Conservation (phyloP, 2,329 filamentous ascomycete genomes). For the Exophiala sp. region DNA sequence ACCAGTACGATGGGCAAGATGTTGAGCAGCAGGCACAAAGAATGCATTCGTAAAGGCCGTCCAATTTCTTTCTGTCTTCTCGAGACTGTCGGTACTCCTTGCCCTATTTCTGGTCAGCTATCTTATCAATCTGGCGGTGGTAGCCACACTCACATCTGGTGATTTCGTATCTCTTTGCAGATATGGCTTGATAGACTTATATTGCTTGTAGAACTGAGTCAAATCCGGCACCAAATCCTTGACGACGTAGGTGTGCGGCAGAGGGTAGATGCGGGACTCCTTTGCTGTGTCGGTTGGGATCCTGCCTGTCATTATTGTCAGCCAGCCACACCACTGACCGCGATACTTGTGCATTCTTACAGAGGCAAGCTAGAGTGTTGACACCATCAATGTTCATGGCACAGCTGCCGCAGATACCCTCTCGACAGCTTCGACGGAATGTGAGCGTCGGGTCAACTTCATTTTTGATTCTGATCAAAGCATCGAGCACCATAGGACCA, state of each 20-base stretch:
- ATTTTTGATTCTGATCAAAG: conserved; percentile 97
- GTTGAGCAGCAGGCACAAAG: conserved; percentile 99
- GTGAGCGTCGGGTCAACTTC: conserved; percentile 95
- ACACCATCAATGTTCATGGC: conserved; percentile 99
- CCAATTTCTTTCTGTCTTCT: conserved; percentile 91
- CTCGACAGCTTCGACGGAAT: conserved; percentile 91
- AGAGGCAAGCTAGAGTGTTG: conserved; percentile 95
- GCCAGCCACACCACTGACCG: conserved; percentile 13
- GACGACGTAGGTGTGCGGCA: conserved; percentile 98
- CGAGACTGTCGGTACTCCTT: conserved; percentile 89
- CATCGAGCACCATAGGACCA: conserved; percentile 96
- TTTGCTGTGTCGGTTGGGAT: conserved; percentile 78
- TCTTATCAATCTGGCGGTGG: conserved; percentile 1
- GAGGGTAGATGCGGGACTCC: conserved; percentile 92
- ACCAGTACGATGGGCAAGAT: conserved; percentile 99
- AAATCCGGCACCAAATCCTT: conserved; percentile 98
- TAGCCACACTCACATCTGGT: conserved; percentile 65
- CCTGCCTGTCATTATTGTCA: conserved; percentile 60
- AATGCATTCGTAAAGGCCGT: conserved; percentile 98
- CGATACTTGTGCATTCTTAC: conserved; percentile 55
- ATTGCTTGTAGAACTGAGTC: conserved; percentile 99
- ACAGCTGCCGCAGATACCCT: conserved; percentile 97
- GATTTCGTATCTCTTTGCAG: conserved; percentile 84
- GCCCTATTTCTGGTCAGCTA: conserved; percentile 55
- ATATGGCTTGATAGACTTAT: conserved; percentile 99